Evolutionary conservation across 192 early-diverging fungal genomes (phyloP).

Genomic region (Coemansia umbellata): DNA sequence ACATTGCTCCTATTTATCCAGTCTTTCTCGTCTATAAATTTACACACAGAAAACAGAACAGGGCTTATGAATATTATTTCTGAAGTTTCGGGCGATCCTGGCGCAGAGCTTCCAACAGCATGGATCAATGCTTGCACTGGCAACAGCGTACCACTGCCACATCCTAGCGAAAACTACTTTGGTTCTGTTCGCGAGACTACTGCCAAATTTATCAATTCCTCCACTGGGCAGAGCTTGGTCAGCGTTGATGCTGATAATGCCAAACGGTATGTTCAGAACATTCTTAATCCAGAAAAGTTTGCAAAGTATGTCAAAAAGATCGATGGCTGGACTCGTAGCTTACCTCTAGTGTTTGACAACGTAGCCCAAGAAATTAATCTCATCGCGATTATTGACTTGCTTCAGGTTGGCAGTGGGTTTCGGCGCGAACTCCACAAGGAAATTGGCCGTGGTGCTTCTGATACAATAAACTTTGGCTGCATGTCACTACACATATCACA

Average conservation of each 20-base stretch:
- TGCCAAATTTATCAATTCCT: constrained; percentile 9
- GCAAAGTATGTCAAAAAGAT: constrained; percentile 25
- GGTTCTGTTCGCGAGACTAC: constrained; percentile 44
- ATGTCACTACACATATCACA: constrained; percentile 80
- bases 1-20: no score
- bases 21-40: no score
- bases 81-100: constrained; percentile 13
- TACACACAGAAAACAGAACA: no score
- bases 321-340: constrained; percentile 52
- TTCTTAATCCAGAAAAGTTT: constrained; percentile 33
- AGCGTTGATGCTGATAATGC: constrained; percentile 25
- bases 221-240: constrained; percentile 26
- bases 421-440: constrained; percentile 61
- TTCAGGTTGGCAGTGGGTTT: constrained; percentile 78
- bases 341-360: constrained; percentile 77
- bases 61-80: constrained; percentile 37
- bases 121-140: constrained; percentile 40
- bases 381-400: constrained; percentile 66
- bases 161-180: constrained; percentile 23
- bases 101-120: constrained; percentile 13
- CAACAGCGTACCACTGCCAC: constrained; percentile 9
- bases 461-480: constrained; percentile 75
- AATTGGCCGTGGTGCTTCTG: constrained; percentile 65
- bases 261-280: constrained; percentile 25
- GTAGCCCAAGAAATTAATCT: constrained; percentile 74